Base-by-base conservation (phyloP, 768 basidiomycete species). In the button mushroom (Agaricus bisporus) region DNA sequence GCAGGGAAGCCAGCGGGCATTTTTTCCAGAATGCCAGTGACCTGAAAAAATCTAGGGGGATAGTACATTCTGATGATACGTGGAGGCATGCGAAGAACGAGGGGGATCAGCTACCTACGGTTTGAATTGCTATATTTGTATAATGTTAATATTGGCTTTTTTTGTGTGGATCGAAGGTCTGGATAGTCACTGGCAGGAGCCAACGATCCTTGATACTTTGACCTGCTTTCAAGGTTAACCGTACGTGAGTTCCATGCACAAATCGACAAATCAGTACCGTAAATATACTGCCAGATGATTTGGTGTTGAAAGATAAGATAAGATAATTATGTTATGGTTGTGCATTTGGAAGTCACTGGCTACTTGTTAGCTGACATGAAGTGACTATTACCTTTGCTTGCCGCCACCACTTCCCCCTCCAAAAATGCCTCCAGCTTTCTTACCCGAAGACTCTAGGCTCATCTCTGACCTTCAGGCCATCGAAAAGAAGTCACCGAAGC, bases 401-500 rank as follows among this genome's bases (percentile, higher is more conserved):
- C 8, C 32, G 2, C 7, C 32, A 8, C 17, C 37, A 42, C 35
- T 22, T 51, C 1, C 41, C 29, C 35, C 28, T 22, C n/a, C 48
- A 18, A 56, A 36, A 17, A 63, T 63, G 64, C 55, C 61, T 25
- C 42, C 36, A 39, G 35, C 60, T 56, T 56, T 54, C 50, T 44
- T 22, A 8, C 14, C 48, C 38, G 68, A 76, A 46, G 82, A 89
- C 61, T 82, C 84, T 0, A 67, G 79, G 37, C 81, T 92, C 56
- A 72, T 92, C 58, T 62, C 70, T 0, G 69, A 74, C 39, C 77
- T 92, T 18, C 63, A 73, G 54, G 63, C 61, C 2, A 62, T 90
- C 14, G 78, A 85, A 5, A 71, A 74, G 38, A 77, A 73, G 47
- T 74, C 73, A 0, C 77, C 81, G 3, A 88, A 85, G 64, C 81